phyloP scores from a whole-genome alignment of 805 yeast species.

The Lipomyces starkeyi region DNA sequence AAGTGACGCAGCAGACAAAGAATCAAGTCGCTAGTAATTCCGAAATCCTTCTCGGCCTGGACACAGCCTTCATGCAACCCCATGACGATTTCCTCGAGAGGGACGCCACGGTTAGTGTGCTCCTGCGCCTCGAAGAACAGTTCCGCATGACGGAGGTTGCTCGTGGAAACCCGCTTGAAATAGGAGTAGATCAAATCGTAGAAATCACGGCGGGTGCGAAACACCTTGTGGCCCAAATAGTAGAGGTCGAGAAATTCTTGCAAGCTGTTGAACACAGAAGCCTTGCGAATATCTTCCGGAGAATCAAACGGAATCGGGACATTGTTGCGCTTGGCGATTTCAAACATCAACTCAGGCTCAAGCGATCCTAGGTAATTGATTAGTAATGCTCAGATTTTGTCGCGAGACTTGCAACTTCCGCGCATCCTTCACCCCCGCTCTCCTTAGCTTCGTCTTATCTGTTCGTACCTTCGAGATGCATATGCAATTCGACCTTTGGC shows the following conservation, averaged over 20 bases:
- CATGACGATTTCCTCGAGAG: slow-evolving; percentile 35
- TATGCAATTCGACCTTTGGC: slow-evolving; percentile 88
- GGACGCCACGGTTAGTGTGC: slow-evolving; percentile 38
- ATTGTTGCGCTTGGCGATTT: slow-evolving; percentile 68
- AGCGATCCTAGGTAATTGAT: slow-evolving; percentile 48
- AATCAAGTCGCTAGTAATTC: slow-evolving; percentile 71
- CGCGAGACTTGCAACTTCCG: not conserved
- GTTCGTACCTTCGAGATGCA: slow-evolving; percentile 74
- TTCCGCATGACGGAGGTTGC: slow-evolving; percentile 37
- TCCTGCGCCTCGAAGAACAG: slow-evolving; percentile 39
- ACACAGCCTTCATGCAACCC: slow-evolving; percentile 65
- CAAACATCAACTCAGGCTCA: slow-evolving; percentile 74
- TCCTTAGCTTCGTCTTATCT: not conserved
- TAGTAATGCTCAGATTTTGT: not conserved
- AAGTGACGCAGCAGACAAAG: slow-evolving; percentile 84
- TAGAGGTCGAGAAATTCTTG: slow-evolving; percentile 81
- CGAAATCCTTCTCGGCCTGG: slow-evolving; percentile 64
- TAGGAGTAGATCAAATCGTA: slow-evolving; percentile 78
- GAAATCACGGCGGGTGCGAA: slow-evolving; percentile 72
- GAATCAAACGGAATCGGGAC: slow-evolving; percentile 63
- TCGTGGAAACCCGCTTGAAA: slow-evolving; percentile 49
- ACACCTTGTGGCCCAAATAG: slow-evolving; percentile 81
- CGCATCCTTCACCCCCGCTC: no score
- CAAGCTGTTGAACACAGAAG: slow-evolving; percentile 65
- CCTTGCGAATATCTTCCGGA: slow-evolving; percentile 62